A percentile compares a stretch with the other conserved stretches of the same genome.
Evolutionary conservation across 2,329 filamentous ascomycete genomes (phyloP).

Genomic region (Penicillium olsonii): DNA sequence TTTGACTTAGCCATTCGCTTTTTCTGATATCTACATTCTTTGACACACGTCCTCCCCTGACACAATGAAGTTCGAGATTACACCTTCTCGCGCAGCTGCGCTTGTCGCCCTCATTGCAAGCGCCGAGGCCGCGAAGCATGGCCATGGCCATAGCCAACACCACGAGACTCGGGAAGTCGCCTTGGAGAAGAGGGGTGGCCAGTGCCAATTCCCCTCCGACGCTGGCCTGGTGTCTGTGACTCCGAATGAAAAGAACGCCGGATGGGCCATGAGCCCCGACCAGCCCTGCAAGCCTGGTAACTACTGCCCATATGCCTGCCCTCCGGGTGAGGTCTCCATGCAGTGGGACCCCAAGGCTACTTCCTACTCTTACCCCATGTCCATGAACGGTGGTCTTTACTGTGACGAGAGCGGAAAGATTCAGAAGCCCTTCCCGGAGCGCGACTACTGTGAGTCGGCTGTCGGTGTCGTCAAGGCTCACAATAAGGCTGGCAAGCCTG

Average conservation of each 20-base stretch:
- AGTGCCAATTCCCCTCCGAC: constrained; percentile 67
- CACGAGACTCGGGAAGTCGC: constrained; percentile 28
- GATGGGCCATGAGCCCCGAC: constrained; percentile 80
- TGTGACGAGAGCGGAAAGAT: constrained; percentile 68
- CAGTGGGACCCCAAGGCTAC: constrained; percentile 75
- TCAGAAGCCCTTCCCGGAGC: constrained; percentile 67
- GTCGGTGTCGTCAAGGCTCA: constrained; percentile 65
- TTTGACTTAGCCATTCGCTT: constrained; percentile 22
- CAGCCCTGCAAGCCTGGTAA: constrained; percentile 65
- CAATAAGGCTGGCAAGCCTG: constrained; percentile 63
- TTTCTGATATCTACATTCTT: constrained; percentile 15
- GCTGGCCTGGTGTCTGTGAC: constrained; percentile 69
- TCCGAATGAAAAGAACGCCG: constrained; percentile 64
- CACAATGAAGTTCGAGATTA: constrained; percentile 39
- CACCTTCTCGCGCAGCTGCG: constrained; percentile 34
- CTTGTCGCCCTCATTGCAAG: constrained; percentile 41
- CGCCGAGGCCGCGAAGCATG: constrained; percentile 38
- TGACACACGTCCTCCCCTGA: constrained; percentile 7
- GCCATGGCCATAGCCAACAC: constrained; percentile 33
- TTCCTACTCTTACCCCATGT: constrained; percentile 66
- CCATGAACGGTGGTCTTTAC: constrained; percentile 75
- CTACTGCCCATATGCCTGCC: constrained; percentile 78
- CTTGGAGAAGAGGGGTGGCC: constrained; percentile 56
- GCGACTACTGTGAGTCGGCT: constrained; percentile 70
- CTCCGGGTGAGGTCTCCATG: constrained; percentile 71